These are phyloP conservation scores for Magnaporthales sp. DNA, from an alignment of 2,329 filamentous ascomycete genomes.

Conservation along the genomic window DNA sequence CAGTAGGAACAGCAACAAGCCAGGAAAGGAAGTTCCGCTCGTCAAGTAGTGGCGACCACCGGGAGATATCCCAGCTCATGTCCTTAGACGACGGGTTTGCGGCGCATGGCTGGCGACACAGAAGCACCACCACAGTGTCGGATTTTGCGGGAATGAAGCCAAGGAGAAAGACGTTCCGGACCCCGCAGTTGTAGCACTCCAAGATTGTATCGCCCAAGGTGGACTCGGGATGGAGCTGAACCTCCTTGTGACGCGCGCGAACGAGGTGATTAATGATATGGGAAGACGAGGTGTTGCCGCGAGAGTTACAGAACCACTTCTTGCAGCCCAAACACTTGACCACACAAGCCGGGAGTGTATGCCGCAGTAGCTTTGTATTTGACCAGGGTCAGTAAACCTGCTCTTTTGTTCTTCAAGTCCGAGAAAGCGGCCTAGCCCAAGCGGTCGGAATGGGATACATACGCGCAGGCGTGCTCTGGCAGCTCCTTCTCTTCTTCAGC, in stretches of 20 bases:
- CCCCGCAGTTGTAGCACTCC: constrained; percentile 98
- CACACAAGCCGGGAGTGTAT: constrained; percentile 94
- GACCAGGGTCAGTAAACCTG: constrained; percentile 2
- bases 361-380: constrained; percentile 68
- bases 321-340: constrained; percentile 93
- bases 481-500: constrained; percentile 82
- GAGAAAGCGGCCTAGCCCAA: not conserved
- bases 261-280: constrained; percentile 99
- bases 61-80: constrained; percentile 98
- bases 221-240: constrained; percentile 89
- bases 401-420: not conserved
- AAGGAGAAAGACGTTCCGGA: constrained; percentile 96
- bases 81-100: constrained; percentile 94
- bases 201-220: constrained; percentile 91
- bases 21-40: constrained; percentile 91
- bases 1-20: constrained; percentile 82
- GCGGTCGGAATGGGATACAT: constrained; percentile 31
- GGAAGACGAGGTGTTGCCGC: constrained; percentile 91
- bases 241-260: constrained; percentile 95
- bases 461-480: constrained; percentile 92
- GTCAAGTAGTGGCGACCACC: constrained; percentile 96
- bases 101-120: constrained; percentile 94
- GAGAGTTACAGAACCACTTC: constrained; percentile 99
- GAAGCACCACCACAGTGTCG: constrained; percentile 91
- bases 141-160: constrained; percentile 98